phyloP scores from a whole-genome alignment of 768 basidiomycete species.

The Paxillus involutus region DNA sequence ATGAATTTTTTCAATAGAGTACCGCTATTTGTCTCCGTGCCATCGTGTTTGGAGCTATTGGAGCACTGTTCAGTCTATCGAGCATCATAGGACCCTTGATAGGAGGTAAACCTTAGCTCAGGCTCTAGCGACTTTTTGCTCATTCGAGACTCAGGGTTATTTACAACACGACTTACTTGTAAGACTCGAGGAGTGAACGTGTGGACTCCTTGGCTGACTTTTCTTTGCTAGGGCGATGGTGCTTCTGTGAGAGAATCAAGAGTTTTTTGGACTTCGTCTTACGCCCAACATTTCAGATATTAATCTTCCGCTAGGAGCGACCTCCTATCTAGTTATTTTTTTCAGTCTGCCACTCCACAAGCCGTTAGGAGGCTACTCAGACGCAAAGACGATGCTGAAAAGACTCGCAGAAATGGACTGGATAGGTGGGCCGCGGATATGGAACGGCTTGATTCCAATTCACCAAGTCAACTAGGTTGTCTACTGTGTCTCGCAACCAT shows the following conservation, averaged over 20 bases:
- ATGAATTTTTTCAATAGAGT: not conserved
- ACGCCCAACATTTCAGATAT: slow-evolving; percentile 7
- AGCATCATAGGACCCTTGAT: slow-evolving; percentile 12
- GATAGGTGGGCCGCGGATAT: slow-evolving; percentile 4
- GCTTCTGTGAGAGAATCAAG: slow-evolving; percentile 11
- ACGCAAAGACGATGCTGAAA: not conserved
- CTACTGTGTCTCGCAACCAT: slow-evolving; percentile 10
- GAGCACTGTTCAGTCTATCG: slow-evolving; percentile 6
- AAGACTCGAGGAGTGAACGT: not conserved
- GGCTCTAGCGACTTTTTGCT: not conserved
- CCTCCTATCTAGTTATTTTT: slow-evolving; percentile 5
- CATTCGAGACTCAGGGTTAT: slow-evolving; percentile 5
- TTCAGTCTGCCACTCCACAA: slow-evolving; percentile 6
- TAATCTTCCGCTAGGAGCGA: slow-evolving; percentile 12
- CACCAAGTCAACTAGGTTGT: slow-evolving; percentile 7
- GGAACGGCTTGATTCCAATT: not conserved
- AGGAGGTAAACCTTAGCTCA: slow-evolving; percentile 1
- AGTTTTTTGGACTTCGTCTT: not conserved
- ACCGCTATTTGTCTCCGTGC: slow-evolving; percentile 8
- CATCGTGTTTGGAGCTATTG: slow-evolving; percentile 12
- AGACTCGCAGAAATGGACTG: slow-evolving; percentile 10
- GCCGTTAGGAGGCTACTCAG: not conserved
- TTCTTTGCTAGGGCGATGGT: slow-evolving; percentile 12
- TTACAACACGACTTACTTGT: slow-evolving; percentile 13
- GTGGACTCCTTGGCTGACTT: not conserved